Percentiles rank a stretch among this genome's conserved stretches.
Evolutionary conservation across 2,329 filamentous ascomycete genomes (phyloP).

Genomic region (Parastagonospora nodorum): DNA sequence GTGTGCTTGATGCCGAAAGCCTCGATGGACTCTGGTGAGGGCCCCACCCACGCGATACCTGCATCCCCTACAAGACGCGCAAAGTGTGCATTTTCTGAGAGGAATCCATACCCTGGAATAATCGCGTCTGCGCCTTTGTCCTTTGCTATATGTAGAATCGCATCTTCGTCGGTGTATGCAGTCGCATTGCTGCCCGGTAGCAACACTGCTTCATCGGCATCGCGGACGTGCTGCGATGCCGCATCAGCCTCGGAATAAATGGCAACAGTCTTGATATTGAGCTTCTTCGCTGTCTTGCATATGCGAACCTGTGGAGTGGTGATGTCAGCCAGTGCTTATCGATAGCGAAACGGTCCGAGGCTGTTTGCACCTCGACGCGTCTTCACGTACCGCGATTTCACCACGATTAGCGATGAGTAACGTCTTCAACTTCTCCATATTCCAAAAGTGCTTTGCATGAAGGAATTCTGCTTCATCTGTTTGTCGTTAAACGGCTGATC

Average conservation of each 20-base stretch:
- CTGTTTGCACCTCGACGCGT: slow-evolving; percentile 3
- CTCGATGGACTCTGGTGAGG: slow-evolving; percentile 58
- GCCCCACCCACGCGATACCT: slow-evolving; percentile 66
- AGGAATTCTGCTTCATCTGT: too few relatives aligned
- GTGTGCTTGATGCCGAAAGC: slow-evolving; percentile 65
- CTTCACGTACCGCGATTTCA: slow-evolving; percentile 6
- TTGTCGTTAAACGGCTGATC: too few relatives aligned
- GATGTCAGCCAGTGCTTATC: slow-evolving; percentile 26
- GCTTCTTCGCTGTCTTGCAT: slow-evolving; percentile 55
- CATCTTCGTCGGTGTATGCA: slow-evolving; percentile 56
- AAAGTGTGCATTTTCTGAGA: slow-evolving; percentile 68
- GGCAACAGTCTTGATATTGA: slow-evolving; percentile 59
- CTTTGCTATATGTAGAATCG: slow-evolving; percentile 59
- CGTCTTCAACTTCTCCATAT: slow-evolving; percentile 54
- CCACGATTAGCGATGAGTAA: slow-evolving; percentile 60
- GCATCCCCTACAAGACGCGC: slow-evolving; percentile 58
- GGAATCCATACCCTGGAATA: slow-evolving; percentile 70
- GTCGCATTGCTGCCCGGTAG: slow-evolving; percentile 55
- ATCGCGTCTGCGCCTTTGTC: slow-evolving; percentile 59
- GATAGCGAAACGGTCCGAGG: not conserved
- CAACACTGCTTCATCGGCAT: slow-evolving; percentile 59
- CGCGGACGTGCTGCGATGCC: slow-evolving; percentile 58
- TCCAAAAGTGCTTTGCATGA: too few relatives aligned
- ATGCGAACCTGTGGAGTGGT: slow-evolving; percentile 49
- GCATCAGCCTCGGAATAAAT: slow-evolving; percentile 64